Conservation (phyloP, 2,329 filamentous ascomycete genomes). For the Alternaria postmessia region DNA sequence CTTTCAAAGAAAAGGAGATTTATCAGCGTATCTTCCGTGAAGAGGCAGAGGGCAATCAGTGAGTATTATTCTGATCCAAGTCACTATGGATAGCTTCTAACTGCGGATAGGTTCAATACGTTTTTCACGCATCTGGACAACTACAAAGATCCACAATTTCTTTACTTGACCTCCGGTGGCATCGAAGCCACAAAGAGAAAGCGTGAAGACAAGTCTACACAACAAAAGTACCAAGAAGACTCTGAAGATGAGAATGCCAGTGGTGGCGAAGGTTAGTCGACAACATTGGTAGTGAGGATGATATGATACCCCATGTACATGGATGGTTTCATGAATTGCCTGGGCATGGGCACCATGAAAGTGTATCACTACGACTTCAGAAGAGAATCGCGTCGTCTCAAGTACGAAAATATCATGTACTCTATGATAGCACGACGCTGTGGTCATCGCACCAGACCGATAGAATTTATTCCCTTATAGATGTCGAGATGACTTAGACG, state of each 20-base stretch:
- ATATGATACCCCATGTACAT: background rate
- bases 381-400: background rate
- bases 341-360: background rate
- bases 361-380: background rate
- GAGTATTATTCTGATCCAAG: constrained; percentile 56
- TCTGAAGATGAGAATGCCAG: constrained; percentile 48
- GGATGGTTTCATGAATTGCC: background rate
- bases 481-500: background rate
- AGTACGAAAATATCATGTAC: background rate
- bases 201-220: constrained; percentile 38
- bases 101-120: constrained; percentile 49
- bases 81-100: constrained; percentile 19
- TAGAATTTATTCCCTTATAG: background rate
- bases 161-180: constrained; percentile 60
- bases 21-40: constrained; percentile 91
- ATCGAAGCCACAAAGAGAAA: constrained; percentile 52
- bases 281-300: background rate
- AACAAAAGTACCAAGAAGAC: constrained; percentile 42
- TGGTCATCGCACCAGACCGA: background rate
- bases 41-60: constrained; percentile 87
- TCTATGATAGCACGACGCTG: background rate
- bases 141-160: constrained; percentile 58
- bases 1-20: constrained; percentile 91
- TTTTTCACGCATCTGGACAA: constrained; percentile 63
- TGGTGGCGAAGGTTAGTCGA: constrained; percentile 41